These are phyloP conservation scores for Rhizopus delemar DNA, from an alignment of 371 early-diverging fungal genomes.

Conservation along the genomic window DNA sequence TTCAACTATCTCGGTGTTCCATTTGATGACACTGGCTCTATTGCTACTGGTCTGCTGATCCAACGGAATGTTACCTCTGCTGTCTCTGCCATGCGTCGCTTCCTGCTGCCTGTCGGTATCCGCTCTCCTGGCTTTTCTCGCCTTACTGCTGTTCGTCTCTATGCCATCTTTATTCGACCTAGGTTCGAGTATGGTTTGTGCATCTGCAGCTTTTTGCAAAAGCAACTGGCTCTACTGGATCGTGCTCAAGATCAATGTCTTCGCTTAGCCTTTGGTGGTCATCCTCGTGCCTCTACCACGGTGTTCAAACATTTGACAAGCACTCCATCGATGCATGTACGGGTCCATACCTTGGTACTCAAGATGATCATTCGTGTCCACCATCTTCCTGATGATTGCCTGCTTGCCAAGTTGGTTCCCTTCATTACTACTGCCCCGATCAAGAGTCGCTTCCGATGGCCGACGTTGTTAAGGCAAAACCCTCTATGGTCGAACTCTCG, in stretches of 20 bases:
- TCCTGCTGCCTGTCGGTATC: not conserved
- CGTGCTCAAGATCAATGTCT: conserved; percentile 11
- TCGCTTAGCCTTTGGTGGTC: conserved; percentile 16
- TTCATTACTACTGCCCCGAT: not conserved
- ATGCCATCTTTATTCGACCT: conserved; percentile 4
- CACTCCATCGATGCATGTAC: conserved; percentile 9
- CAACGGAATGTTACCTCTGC: not conserved
- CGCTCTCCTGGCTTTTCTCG: conserved; percentile 10
- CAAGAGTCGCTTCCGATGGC: not conserved
- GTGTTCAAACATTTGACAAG: conserved; percentile 23
- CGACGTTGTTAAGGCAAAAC: not conserved
- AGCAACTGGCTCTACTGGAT: not conserved
- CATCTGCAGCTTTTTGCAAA: not conserved
- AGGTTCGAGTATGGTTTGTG: conserved; percentile 5
- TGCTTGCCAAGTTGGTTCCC: conserved; percentile 1
- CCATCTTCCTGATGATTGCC: conserved; percentile 8
- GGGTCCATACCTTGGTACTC: conserved; percentile 1
- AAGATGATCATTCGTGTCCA: conserved; percentile 8
- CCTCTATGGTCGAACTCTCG: not conserved
- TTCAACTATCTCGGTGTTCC: conserved; percentile 10
- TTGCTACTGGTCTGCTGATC: conserved; percentile 1
- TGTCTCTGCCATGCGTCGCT: conserved; percentile 1
- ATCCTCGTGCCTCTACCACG: conserved; percentile 4
- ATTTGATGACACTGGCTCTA: not conserved
- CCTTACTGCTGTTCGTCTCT: not conserved